Evolutionary conservation across 495 filamentous ascomycete genomes (phyloP), one percentile per base, ranked within the genome.

Genomic region (Penicillium verhagenii): DNA sequence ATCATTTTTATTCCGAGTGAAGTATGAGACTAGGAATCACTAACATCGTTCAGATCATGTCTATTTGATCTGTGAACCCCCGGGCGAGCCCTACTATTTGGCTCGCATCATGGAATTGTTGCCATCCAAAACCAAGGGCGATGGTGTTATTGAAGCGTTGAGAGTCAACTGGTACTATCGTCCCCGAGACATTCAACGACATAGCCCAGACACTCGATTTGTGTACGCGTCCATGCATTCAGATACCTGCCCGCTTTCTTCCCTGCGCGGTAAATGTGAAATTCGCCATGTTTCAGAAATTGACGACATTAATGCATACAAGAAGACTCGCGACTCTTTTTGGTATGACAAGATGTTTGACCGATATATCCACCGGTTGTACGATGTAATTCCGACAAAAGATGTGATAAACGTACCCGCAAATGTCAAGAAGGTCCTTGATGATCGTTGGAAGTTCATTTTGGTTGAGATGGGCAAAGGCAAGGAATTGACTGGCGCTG

Each of bases 271-370:
- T 47, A 96, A 92, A 73, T 97, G 94, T 66, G 79, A 84, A 55
- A 92, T 99, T 67, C 79, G 79, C 57, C 95, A 99, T 75, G 82
- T 87, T 42, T 88, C 83, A 52, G 92, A 97, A 64, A 92, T 99
- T 56, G 72, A 82, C 1, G 84, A 92, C 65, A 65, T 97, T 46
- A 89, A 92, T 42, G 83, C 86, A 43, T 96, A 95, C 69, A 86
- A 93, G 62, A 91, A 89, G 68, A 73, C 71, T 20, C 86, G 86
- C 55, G 89, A 99, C 69, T 82, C 79, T 57, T 99, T 99, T 66
- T 99, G 91, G 88, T 99, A 90, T 68, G 92, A 96, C 63, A 95
- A 96, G 68, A 84, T 97, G 72, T 97, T 92, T 71, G 94, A 99
- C 74, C 86, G 94, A 18, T 99, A 97, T 73, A 97, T 97, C 46